Conservation (phyloP, 805 yeast genomes). For the Wickerhamiella slavikovae region DNA sequence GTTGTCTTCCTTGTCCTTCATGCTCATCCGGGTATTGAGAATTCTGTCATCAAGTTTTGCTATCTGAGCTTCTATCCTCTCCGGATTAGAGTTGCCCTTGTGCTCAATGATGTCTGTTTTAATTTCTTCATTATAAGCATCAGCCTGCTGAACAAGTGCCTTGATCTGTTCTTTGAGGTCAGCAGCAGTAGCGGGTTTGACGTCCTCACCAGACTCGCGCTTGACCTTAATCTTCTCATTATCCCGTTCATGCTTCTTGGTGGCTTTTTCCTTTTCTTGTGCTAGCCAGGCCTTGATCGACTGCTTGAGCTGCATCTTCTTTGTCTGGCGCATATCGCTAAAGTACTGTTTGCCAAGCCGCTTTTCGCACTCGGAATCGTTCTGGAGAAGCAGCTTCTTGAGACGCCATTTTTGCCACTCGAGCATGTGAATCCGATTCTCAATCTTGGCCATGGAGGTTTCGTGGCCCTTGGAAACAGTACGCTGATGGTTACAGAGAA, state of each 20-base stretch:
- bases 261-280: slow-evolving; percentile 42
- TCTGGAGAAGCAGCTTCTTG: slow-evolving; percentile 45
- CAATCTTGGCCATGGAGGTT: slow-evolving; percentile 56
- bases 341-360: slow-evolving; percentile 30
- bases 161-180: slow-evolving; percentile 39
- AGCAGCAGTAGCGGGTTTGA: slow-evolving; percentile 27
- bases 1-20: slow-evolving; percentile 85
- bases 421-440: slow-evolving; percentile 58
- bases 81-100: slow-evolving; percentile 32
- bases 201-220: slow-evolving; percentile 17
- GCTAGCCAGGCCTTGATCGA: slow-evolving; percentile 41
- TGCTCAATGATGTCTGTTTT: slow-evolving; percentile 33
- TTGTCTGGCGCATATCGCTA: slow-evolving; percentile 43
- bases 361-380: slow-evolving; percentile 33
- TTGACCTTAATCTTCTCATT: slow-evolving; percentile 51
- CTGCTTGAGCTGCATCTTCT: slow-evolving; percentile 38
- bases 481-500: slow-evolving; percentile 91
- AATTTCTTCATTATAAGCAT: slow-evolving; percentile 31
- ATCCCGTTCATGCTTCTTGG: slow-evolving; percentile 51
- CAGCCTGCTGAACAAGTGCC: slow-evolving; percentile 24
- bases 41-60: slow-evolving; percentile 56
- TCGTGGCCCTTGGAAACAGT: slow-evolving; percentile 76
- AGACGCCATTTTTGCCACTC: slow-evolving; percentile 63
- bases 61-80: slow-evolving; percentile 50
- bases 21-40: slow-evolving; percentile 42